Conservation (phyloP, 1,284 basidiomycete genomes). For the Polyporus tsugae region DNA sequence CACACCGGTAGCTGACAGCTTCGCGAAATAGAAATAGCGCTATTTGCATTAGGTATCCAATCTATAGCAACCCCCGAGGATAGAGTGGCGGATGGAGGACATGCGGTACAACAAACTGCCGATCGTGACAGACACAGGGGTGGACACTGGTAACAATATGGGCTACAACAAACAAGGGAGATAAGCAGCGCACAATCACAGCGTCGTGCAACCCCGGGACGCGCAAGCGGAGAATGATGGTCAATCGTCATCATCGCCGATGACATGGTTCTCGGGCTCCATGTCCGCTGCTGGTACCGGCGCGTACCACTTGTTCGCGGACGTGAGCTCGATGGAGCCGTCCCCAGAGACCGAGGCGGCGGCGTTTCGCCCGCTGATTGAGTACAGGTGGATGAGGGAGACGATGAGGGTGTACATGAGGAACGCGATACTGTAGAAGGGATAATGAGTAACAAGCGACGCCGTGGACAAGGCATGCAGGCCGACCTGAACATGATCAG, state of each 20-base stretch:
- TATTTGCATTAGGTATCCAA: neutral
- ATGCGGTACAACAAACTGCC: constrained; percentile 1
- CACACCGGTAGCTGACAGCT: neutral
- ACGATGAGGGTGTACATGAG: constrained; percentile 78
- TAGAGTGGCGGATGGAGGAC: neutral
- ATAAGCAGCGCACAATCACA: neutral
- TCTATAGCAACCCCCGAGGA: neutral
- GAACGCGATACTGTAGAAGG: constrained; percentile 66
- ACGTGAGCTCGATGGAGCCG: constrained; percentile 44
- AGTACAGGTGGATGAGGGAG: constrained; percentile 64
- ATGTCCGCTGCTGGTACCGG: constrained; percentile 31
- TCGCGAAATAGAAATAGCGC: neutral
- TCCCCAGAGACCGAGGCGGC: constrained; percentile 22
- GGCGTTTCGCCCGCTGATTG: constrained; percentile 69
- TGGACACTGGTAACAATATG: neutral
- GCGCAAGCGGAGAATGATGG: neutral
- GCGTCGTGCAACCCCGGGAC: neutral
- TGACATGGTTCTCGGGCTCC: constrained; percentile 40
- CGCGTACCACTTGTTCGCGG: constrained; percentile 41
- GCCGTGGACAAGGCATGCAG: neutral
- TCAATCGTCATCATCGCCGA: constrained; percentile 46
- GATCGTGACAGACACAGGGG: neutral
- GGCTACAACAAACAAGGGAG: constrained; percentile 1
- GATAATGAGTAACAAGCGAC: neutral
- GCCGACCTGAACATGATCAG: constrained; percentile 82